A percentile compares a stretch with the other conserved stretches of the same genome.
These are phyloP conservation scores for Fusarium palustre DNA, from an alignment of 2,329 filamentous ascomycete species.

Conservation along the genomic window DNA sequence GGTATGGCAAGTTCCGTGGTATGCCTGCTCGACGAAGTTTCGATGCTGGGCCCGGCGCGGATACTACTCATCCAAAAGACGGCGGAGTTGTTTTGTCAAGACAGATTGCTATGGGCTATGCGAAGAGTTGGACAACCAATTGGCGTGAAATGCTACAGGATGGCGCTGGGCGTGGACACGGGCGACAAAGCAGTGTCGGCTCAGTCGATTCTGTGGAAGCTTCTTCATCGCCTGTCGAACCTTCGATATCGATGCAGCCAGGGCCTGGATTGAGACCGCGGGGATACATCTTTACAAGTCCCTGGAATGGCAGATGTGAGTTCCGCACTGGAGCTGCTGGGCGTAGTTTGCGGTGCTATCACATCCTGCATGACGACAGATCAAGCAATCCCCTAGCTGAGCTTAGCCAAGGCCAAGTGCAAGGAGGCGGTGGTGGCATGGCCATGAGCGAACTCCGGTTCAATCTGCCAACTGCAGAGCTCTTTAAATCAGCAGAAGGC, in stretches of 20 bases:
- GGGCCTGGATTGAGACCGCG: constrained; percentile 64
- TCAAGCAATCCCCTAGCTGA: constrained; percentile 60
- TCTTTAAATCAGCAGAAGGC: constrained; percentile 56
- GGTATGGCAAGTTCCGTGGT: constrained; percentile 68
- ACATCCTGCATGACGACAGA: constrained; percentile 67
- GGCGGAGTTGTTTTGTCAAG: constrained; percentile 60
- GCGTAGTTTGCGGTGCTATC: constrained; percentile 78
- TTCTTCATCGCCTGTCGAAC: constrained; percentile 39
- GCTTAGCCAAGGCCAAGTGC: constrained; percentile 49
- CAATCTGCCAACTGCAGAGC: constrained; percentile 76
- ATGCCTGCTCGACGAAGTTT: constrained; percentile 57
- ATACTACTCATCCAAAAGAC: constrained; percentile 22
- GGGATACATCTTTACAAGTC: constrained; percentile 83
- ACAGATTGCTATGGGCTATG: constrained; percentile 69
- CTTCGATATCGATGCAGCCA: constrained; percentile 54
- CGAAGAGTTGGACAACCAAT: constrained; percentile 61
- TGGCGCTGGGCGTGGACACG: constrained; percentile 43
- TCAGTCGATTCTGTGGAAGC: constrained; percentile 52
- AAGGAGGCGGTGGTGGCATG: constrained; percentile 32
- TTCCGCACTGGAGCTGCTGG: constrained; percentile 84
- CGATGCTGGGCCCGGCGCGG: constrained; percentile 46
- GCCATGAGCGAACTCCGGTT: constrained; percentile 86
- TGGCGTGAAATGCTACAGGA: constrained; percentile 56
- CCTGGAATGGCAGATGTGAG: constrained; percentile 88
- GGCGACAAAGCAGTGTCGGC: constrained; percentile 47